A percentile compares a stretch with the other conserved stretches of the same genome.
Conservation (phyloP, 176 grass and related monocot species). For the Aegilops umbellulata region DNA sequence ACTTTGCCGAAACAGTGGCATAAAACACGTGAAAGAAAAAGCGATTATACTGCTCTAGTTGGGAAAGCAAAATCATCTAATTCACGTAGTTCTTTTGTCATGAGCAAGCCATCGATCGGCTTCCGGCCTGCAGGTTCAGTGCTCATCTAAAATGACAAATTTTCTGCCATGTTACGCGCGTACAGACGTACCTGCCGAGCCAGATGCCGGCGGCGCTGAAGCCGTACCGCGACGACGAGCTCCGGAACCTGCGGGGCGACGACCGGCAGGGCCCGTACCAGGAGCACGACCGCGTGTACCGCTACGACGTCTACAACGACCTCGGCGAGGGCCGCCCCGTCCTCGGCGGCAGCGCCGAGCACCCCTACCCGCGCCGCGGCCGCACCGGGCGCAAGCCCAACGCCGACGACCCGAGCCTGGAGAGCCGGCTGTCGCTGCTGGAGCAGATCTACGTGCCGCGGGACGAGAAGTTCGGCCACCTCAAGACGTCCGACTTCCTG, state of each 20-base stretch:
- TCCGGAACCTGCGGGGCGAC: conserved; percentile 55
- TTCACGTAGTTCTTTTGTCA: too few relatives aligned
- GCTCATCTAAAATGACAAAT: too few relatives aligned
- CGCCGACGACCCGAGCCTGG: conserved; percentile 18
- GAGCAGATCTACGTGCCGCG: conserved; percentile 65
- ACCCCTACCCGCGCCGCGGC: conserved; percentile 26
- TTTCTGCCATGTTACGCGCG: too few relatives aligned
- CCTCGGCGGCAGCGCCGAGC: conserved; percentile 43
- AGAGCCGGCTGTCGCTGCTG: conserved; percentile 51
- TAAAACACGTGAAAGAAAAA: too few relatives aligned
- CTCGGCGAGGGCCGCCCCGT: conserved; percentile 66
- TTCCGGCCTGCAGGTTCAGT: too few relatives aligned
- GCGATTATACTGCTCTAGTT: too few relatives aligned
- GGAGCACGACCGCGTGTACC: conserved; percentile 68
- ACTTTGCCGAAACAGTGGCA: too few relatives aligned
- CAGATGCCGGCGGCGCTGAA: conserved; percentile 57
- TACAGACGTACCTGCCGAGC: conserved; percentile 59
- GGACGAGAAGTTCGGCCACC: conserved; percentile 65
- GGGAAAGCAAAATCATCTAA: too few relatives aligned
- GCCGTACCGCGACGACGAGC: conserved; percentile 71
- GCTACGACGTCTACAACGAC: conserved; percentile 76
- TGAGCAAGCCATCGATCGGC: too few relatives aligned
- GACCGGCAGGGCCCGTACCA: conserved; percentile 35
- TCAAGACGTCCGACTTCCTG: conserved; percentile 65
- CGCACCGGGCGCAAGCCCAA: conserved; percentile 23